A percentile compares a stretch with the other conserved stretches of the same genome.
These are phyloP conservation scores for Bipolaris cookei DNA, from an alignment of 2,329 filamentous ascomycete species.

Conservation along the genomic window DNA sequence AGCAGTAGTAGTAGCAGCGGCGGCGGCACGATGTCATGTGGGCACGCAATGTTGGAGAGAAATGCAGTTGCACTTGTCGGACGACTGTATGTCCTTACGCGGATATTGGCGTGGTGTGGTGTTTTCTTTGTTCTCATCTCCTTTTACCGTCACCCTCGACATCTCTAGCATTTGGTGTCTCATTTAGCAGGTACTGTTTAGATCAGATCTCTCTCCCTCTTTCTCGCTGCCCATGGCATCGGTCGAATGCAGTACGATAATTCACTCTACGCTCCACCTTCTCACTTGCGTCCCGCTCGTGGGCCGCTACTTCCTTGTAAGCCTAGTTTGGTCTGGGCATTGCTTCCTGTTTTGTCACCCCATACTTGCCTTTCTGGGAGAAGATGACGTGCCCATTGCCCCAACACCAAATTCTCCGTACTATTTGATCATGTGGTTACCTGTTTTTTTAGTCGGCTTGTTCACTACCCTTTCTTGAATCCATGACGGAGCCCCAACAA, in stretches of 20 bases:
- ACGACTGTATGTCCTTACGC: constrained; percentile 46
- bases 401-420: constrained; percentile 2
- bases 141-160: constrained; percentile 30
- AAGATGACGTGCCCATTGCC: constrained; percentile 16
- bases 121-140: constrained; percentile 32
- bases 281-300: background rate
- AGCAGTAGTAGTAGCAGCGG: constrained; percentile 25
- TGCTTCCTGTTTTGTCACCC: constrained; percentile 23
- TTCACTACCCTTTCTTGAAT: background rate
- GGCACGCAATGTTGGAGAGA: constrained; percentile 40
- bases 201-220: constrained; percentile 31
- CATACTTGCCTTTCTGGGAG: constrained; percentile 26
- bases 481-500: background rate
- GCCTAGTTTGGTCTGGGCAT: constrained; percentile 26
- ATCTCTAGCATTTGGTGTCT: constrained; percentile 41
- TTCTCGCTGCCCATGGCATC: constrained; percentile 32
- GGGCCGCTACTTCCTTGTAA: constrained; percentile 26
- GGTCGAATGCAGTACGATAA: constrained; percentile 37
- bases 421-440: background rate
- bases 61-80: constrained; percentile 35
- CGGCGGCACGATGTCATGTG: constrained; percentile 40
- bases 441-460: background rate
- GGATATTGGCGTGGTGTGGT: constrained; percentile 45
- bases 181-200: constrained; percentile 42
- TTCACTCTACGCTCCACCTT: constrained; percentile 7